Evolutionary conservation across 2,329 filamentous ascomycete genomes (phyloP).

Genomic region (Emericellopsis atlantica): DNA sequence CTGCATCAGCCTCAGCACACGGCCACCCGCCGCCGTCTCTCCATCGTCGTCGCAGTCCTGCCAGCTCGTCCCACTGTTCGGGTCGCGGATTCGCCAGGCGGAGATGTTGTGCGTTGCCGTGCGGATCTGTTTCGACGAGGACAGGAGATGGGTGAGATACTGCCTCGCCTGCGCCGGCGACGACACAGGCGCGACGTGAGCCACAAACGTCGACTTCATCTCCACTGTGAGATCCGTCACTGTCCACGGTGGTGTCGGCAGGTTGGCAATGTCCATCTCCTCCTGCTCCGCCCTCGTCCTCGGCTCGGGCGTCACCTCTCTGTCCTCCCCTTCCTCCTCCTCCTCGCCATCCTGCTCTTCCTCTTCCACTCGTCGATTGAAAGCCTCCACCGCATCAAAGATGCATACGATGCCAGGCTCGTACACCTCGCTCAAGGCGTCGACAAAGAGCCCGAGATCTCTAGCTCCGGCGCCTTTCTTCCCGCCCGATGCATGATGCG

Average conservation of each 20-base stretch:
- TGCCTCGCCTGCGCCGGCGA: conserved; percentile 58
- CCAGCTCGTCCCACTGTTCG: conserved; percentile 25
- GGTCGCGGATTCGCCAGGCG: conserved; percentile 69
- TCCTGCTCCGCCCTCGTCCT: conserved; percentile 4
- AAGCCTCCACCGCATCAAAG: conserved; percentile 79
- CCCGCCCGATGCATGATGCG: conserved; percentile 67
- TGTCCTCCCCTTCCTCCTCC: conserved; percentile 4
- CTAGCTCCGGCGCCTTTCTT: conserved; percentile 60
- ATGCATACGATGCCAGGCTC: conserved; percentile 68
- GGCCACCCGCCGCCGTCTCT: conserved; percentile 78
- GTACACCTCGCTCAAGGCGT: conserved; percentile 56
- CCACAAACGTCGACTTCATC: conserved; percentile 81
- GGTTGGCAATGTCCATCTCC: conserved; percentile 9
- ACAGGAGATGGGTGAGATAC: conserved; percentile 63
- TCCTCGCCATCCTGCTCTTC: conserved; percentile 15
- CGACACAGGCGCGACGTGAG: conserved; percentile 57
- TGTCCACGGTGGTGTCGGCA: conserved; percentile 48
- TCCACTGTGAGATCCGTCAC: conserved; percentile 64
- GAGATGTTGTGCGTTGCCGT: conserved; percentile 90
- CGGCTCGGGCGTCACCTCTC: too few relatives aligned
- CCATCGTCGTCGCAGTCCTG: conserved; percentile 97
- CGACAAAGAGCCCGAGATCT: conserved; percentile 55
- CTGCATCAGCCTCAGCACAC: conserved; percentile 83
- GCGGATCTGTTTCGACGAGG: conserved; percentile 74
- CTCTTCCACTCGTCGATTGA: conserved; percentile 27